These are phyloP conservation scores for Capronia epimyces DNA, from an alignment of 2,329 filamentous ascomycete species.

Conservation along the genomic window DNA sequence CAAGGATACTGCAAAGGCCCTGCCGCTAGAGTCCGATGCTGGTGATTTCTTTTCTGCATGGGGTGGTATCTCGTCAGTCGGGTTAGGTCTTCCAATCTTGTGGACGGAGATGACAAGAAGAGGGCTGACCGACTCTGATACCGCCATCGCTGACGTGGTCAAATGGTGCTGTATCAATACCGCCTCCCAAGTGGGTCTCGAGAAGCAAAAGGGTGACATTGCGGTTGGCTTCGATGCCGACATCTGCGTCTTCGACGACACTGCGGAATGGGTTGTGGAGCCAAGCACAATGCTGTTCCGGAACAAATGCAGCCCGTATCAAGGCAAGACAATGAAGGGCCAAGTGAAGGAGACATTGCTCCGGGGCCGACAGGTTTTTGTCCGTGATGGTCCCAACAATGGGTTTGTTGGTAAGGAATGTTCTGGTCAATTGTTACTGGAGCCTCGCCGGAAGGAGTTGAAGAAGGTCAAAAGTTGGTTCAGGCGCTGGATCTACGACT, in stretches of 20 bases:
- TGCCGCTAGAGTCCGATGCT: conserved; percentile 35
- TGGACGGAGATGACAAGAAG: conserved; percentile 69
- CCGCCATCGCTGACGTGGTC: conserved; percentile 69
- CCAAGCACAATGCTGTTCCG: conserved; percentile 84
- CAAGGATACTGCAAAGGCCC: conserved; percentile 21
- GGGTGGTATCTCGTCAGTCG: conserved; percentile 93
- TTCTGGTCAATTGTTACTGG: conserved; percentile 38
- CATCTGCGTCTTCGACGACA: conserved; percentile 85
- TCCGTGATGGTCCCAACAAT: conserved; percentile 52
- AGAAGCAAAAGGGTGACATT: conserved; percentile 74
- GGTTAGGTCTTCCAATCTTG: conserved; percentile 83
- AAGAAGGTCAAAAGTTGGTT: conserved; percentile 26
- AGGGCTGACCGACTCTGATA: conserved; percentile 43
- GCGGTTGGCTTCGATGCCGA: conserved; percentile 81
- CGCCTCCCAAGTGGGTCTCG: conserved; percentile 77
- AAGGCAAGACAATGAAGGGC: conserved; percentile 70
- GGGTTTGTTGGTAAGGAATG: conserved; percentile 38
- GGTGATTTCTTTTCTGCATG: conserved; percentile 95
- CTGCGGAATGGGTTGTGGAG: conserved; percentile 67
- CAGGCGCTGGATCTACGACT: conserved; percentile 25
- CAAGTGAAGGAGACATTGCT: conserved; percentile 83
- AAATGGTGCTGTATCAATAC: conserved; percentile 82
- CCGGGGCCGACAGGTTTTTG: conserved; percentile 68
- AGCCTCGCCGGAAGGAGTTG: conserved; percentile 29
- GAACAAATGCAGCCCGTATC: conserved; percentile 87